Base-by-base conservation (phyloP, 2,329 filamentous ascomycete genomes). In the Rutstroemia sp. region DNA sequence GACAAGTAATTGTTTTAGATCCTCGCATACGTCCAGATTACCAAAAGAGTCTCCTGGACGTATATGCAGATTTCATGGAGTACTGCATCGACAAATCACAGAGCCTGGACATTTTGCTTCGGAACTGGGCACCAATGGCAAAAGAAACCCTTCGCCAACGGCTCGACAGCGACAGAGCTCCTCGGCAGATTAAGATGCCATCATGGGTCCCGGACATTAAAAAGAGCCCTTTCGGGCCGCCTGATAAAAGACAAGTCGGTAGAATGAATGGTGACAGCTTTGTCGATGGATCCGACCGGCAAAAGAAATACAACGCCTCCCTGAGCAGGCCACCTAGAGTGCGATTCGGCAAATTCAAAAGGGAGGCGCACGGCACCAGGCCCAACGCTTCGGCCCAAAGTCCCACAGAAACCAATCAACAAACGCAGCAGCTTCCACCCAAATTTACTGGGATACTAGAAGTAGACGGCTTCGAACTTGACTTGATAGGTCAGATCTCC, bases 11-110 rank as follows among this genome's bases (percentile, higher is more conserved):
- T 25, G 42, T 38, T n/a, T 21, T 47, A 16, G 59, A 64, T 30
- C 27, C 39, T 7, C 48, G 63, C 5, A 57, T 65, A 34, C 39
- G 45, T 2, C 59, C 63, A 8, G 47, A 61, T 21, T 64, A 65
- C 25, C 23, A 58, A 3, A 65, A 64, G 44, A 12, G 38, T 16
- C 48, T 63, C 4, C 30, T 45, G 1, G 61, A 64, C 42, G 60
- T 64, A 4, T 64, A 51, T 46, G 47, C 58, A 2, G 60, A 64
- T 34, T 65, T 65, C 34, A 63, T 64, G 14, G 56, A 64, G 7
- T 65, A 62, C 34, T 63, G 61, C 19, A 59, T 65, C 10, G 60
- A 63, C 9, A 55, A 53, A 3, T 65, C 63, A 0, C 25, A 58
- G 9, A 64, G 60, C 1, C 55, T 65, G 27, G 62, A 65, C 44